Percentiles rank a stretch among this genome's conserved stretches.
phyloP scores from a whole-genome alignment of 257 asterid species.

The Solanum habrochaites region DNA sequence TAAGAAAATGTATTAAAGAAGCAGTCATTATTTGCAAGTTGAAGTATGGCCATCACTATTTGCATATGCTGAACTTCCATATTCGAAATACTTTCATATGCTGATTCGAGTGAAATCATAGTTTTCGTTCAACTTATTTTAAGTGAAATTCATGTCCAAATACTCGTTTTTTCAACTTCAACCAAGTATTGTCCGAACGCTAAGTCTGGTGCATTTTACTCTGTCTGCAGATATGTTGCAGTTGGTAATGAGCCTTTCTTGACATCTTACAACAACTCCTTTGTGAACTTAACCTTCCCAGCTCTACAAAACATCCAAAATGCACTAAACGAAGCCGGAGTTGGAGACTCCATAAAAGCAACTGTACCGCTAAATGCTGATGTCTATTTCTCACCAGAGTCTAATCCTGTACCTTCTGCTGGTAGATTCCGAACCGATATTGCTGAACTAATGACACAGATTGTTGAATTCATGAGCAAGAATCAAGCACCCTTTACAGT shows the following conservation, averaged over 20 bases:
- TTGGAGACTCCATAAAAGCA: conserved; percentile 20
- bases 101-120: background rate
- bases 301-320: conserved; percentile 32
- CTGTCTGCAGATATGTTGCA: conserved; percentile 25
- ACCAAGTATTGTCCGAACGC: background rate
- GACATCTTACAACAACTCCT: conserved; percentile 25
- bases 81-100: background rate
- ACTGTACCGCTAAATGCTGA: conserved; percentile 38
- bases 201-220: background rate
- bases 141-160: background rate
- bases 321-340: conserved; percentile 30
- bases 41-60: background rate
- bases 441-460: conserved; percentile 23
- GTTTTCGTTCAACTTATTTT: background rate
- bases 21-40: background rate
- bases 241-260: conserved; percentile 43
- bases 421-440: conserved; percentile 30
- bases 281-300: conserved; percentile 27
- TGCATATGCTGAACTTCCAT: background rate
- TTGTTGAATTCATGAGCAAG: conserved; percentile 27
- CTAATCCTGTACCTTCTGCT: conserved; percentile 27
- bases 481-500: conserved; percentile 29
- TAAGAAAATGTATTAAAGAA: background rate
- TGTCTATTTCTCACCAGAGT: conserved; percentile 20
- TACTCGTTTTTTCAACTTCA: background rate